Evolutionary conservation across 495 filamentous ascomycete species (phyloP).

Genomic region (Hyaloscypha finlandica): DNA sequence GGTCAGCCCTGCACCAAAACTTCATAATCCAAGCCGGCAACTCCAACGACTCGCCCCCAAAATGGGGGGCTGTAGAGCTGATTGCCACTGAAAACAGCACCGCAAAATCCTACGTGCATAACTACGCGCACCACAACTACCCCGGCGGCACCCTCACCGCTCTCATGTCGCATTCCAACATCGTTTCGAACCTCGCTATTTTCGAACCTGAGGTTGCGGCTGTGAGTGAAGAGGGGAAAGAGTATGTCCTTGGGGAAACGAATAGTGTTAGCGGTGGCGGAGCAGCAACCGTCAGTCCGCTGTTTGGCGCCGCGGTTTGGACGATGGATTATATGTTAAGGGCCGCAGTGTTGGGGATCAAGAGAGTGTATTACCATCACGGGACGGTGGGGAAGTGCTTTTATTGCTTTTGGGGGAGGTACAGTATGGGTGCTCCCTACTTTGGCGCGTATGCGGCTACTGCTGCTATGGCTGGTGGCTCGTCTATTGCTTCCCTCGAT

Average conservation of each 20-base stretch:
- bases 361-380: slow-evolving; percentile 61
- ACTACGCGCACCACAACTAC: slow-evolving; percentile 63
- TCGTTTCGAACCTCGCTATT: slow-evolving; percentile 46
- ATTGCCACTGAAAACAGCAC: slow-evolving; percentile 49
- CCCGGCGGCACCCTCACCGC: slow-evolving; percentile 51
- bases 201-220: slow-evolving; percentile 54
- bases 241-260: slow-evolving; percentile 61
- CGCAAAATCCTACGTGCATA: slow-evolving; percentile 50
- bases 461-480: slow-evolving; percentile 52
- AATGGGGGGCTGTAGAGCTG: slow-evolving; percentile 52
- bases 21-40: slow-evolving; percentile 60
- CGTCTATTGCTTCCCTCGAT: slow-evolving; percentile 53
- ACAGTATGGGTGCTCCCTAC: slow-evolving; percentile 57
- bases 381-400: slow-evolving; percentile 63
- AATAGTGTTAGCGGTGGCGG: slow-evolving; percentile 57
- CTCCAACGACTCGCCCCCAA: slow-evolving; percentile 53
- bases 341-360: slow-evolving; percentile 45
- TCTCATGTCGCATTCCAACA: slow-evolving; percentile 55
- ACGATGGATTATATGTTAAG: slow-evolving; percentile 61
- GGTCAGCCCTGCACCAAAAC: slow-evolving; percentile 45
- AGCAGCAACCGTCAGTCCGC: slow-evolving; percentile 53
- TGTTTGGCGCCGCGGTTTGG: slow-evolving; percentile 61
- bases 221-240: slow-evolving; percentile 45
- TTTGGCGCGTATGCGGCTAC: slow-evolving; percentile 59
- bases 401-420: slow-evolving; percentile 62